These are phyloP conservation scores for Aspergillus sp. DNA, from an alignment of 2,329 filamentous ascomycete genomes.

Conservation along the genomic window DNA sequence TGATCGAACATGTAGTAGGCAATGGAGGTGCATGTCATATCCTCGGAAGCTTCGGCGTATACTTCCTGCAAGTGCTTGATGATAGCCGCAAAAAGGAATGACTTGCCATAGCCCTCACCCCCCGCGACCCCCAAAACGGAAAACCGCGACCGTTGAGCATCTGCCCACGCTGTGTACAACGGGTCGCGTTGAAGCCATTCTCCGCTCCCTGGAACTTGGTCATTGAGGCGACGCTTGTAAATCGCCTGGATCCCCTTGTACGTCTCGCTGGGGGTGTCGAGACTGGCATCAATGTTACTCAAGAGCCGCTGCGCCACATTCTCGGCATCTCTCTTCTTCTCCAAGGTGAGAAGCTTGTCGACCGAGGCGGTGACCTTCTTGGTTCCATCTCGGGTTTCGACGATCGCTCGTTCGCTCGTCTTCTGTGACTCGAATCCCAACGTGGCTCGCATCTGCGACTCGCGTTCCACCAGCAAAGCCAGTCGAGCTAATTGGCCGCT, in stretches of 20 bases:
- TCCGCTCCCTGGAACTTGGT: conserved; percentile 11
- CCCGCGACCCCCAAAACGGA: conserved; percentile 12
- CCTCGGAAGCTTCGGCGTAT: neutral
- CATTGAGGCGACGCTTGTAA: conserved; percentile 4
- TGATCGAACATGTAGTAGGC: conserved; percentile 6
- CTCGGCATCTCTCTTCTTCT: conserved; percentile 15
- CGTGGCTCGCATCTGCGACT: conserved; percentile 26
- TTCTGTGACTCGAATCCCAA: conserved; percentile 25
- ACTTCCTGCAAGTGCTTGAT: conserved; percentile 9
- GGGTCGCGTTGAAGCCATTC: conserved; percentile 5
- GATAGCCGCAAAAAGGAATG: conserved; percentile 12
- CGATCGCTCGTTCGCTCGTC: conserved; percentile 19
- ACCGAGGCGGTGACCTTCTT: conserved; percentile 13
- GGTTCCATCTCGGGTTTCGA: conserved; percentile 12
- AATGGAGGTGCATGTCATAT: conserved; percentile 10
- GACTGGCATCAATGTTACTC: conserved; percentile 10
- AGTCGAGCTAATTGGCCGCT: conserved; percentile 21
- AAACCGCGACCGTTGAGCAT: neutral
- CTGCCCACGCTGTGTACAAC: conserved; percentile 1
- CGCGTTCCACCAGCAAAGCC: conserved; percentile 23
- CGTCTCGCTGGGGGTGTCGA: conserved; percentile 13
- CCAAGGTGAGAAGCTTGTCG: conserved; percentile 12
- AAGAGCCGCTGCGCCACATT: conserved; percentile 7
- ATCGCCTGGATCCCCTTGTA: conserved; percentile 3
- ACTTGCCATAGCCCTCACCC: conserved; percentile 15